Conservation (phyloP, 805 yeast species). For the Candida chauliodis region DNA sequence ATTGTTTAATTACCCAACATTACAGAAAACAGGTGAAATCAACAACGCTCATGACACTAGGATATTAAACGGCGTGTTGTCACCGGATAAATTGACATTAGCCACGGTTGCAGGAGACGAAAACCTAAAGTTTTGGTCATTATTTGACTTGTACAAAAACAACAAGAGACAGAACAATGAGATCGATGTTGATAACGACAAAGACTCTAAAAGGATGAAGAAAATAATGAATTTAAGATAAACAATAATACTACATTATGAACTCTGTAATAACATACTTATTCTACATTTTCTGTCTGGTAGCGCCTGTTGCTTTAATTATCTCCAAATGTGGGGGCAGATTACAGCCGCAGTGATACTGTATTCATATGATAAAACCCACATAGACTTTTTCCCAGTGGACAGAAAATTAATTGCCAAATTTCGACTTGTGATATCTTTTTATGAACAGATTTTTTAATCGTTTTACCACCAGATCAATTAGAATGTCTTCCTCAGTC, state of each 20-base stretch:
- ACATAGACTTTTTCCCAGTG: neutral
- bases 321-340: neutral
- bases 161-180: slow-evolving; percentile 18
- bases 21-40: slow-evolving; percentile 85
- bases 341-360: neutral
- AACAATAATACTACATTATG: neutral
- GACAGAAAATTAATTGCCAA: neutral
- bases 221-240: slow-evolving; percentile 25
- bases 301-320: neutral
- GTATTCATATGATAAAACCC: neutral
- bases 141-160: slow-evolving; percentile 57
- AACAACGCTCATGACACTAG: slow-evolving; percentile 85
- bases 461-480: neutral
- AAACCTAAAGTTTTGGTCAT: slow-evolving; percentile 89
- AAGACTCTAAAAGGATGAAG: slow-evolving; percentile 19
- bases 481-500: slow-evolving; percentile 7
- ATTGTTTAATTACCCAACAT: slow-evolving; percentile 79
- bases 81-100: slow-evolving; percentile 86
- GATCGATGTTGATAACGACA: slow-evolving; percentile 12
- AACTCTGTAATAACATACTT: no score
- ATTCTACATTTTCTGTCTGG: no score
- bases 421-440: no score
- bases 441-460: slow-evolving; percentile 4
- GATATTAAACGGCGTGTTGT: slow-evolving; percentile 74
- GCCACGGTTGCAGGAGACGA: slow-evolving; percentile 98